These are phyloP conservation scores for Globisporangium barbulae DNA, from an alignment of 352 stramenopile species.

Conservation along the genomic window DNA sequence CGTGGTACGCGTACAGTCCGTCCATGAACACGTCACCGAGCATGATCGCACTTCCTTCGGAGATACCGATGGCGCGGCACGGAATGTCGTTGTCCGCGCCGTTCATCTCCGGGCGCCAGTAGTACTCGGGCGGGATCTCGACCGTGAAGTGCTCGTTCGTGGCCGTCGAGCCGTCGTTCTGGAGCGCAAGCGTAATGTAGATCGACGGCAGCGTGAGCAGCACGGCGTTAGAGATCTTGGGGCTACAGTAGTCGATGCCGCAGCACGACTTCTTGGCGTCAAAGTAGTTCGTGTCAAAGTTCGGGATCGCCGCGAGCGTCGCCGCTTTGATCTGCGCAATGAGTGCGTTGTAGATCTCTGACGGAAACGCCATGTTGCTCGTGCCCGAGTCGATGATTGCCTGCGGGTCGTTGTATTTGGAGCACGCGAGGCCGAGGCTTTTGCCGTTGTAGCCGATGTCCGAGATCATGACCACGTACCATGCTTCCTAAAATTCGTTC, in stretches of 20 bases:
- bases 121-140: conserved; percentile 80
- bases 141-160: conserved; percentile 72
- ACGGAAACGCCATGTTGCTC: conserved; percentile 78
- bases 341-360: conserved; percentile 70
- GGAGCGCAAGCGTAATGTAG: conserved; percentile 69
- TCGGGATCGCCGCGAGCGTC: conserved; percentile 50
- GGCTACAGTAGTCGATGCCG: conserved; percentile 65
- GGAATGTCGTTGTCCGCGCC: conserved; percentile 41
- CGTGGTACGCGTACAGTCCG: conserved; percentile 73
- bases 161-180: conserved; percentile 33
- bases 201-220: conserved; percentile 72
- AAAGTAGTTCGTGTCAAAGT: conserved; percentile 73
- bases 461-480: conserved; percentile 77
- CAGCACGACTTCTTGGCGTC: conserved; percentile 68
- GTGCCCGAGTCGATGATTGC: conserved; percentile 82
- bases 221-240: conserved; percentile 38
- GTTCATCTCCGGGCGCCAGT: conserved; percentile 82
- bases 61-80: conserved; percentile 77
- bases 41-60: conserved; percentile 60
- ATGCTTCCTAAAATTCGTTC: conserved; percentile 52
- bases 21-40: conserved; percentile 87
- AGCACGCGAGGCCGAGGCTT: conserved; percentile 58
- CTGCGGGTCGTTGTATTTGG: conserved; percentile 71
- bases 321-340: conserved; percentile 62
- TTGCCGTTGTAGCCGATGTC: conserved; percentile 64